Evolutionary conservation across 331 rosid genomes (phyloP).

Genomic region (Dryas integrifolia): DNA sequence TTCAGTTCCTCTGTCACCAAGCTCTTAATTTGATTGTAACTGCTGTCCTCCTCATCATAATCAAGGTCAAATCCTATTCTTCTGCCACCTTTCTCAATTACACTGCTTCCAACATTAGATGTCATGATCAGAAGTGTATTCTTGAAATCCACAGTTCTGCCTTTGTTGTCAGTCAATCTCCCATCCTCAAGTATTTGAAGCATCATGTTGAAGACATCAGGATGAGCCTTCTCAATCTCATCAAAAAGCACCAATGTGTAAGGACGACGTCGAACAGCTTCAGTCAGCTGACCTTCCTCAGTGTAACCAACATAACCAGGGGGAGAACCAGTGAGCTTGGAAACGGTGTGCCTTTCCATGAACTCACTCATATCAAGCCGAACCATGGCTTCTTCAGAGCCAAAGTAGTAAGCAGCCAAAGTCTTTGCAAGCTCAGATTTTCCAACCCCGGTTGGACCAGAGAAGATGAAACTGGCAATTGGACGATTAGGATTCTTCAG

Average conservation of each 20-base stretch:
- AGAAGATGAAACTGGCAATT: slow-evolving; percentile 91
- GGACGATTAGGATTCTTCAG: slow-evolving; percentile 93
- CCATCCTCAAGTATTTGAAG: slow-evolving; percentile 96
- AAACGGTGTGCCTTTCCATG: slow-evolving; percentile 94
- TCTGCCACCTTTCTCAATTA: slow-evolving; percentile 92
- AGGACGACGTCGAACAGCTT: slow-evolving; percentile 96
- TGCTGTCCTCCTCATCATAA: slow-evolving; percentile 85
- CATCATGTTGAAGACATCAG: slow-evolving; percentile 97
- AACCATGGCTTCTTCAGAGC: slow-evolving; percentile 96
- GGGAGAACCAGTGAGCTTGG: slow-evolving; percentile 93
- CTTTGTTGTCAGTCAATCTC: slow-evolving; percentile 86
- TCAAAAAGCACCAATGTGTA: slow-evolving; percentile 88
- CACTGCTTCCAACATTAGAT: slow-evolving; percentile 91
- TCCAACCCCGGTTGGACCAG: slow-evolving; percentile 97
- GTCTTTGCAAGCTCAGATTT: slow-evolving; percentile 92
- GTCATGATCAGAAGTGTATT: slow-evolving; percentile 92
- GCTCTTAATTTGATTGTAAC: slow-evolving; percentile 82
- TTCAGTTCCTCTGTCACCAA: slow-evolving; percentile 87
- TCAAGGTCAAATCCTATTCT: slow-evolving; percentile 78
- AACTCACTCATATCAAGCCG: slow-evolving; percentile 97
- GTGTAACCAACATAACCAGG: slow-evolving; percentile 98
- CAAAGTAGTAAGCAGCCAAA: slow-evolving; percentile 78
- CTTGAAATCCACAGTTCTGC: slow-evolving; percentile 89
- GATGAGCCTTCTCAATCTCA: slow-evolving; percentile 98
- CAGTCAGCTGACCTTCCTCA: slow-evolving; percentile 92